Base-by-base conservation (phyloP, 805 yeast species). In the Cyberlindnera mycetangii region DNA sequence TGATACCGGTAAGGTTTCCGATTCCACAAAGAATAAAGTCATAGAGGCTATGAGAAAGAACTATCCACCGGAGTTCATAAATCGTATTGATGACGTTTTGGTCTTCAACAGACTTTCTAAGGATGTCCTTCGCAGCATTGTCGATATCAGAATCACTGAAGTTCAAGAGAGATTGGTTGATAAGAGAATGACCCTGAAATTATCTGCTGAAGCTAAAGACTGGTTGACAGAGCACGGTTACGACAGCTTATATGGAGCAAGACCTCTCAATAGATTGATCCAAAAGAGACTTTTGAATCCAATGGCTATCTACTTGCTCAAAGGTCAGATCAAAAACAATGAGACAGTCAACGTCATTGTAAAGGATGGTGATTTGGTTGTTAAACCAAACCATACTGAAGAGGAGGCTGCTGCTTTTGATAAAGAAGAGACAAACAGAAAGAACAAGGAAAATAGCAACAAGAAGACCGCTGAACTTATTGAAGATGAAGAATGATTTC, bases 31-130 rank as follows among this genome's bases (percentile, higher is more conserved):
- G 58, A 55, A 61, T 3, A 66, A 73, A 54, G 89, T 93, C 8
- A 63, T 79, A 28, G 85, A 88, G 10, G 70, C 78, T 8, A 81
- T 93, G 77, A 83, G 77, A 54, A 69, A 68, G 35, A 67, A 78
- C 55, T 93, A 93, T 58, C 90, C 98, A 16, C 99, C 99, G 0
- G 99, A 93, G 65, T 93, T 93, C 58, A 75, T 93, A 62, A 93
- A 93, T 65, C 82, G 99, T 63, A 76, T 93, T 55, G 98, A 93
- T 60, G 98, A 93, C 51, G 80, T 89, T n/a, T 71, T 93, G 15
- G 89, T 93, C 3, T 93, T 93, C 74, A 93, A 93, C 70, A 79
- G 97, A 59, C 72, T 93, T 20, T 85, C 96, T 3, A 86, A 83
- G 60, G 61, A 65, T 2, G 87, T 95, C 1, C 72, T 93, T 52